Evolutionary conservation across 805 yeast genomes (phyloP).

Genomic region (Candida railenensis): DNA sequence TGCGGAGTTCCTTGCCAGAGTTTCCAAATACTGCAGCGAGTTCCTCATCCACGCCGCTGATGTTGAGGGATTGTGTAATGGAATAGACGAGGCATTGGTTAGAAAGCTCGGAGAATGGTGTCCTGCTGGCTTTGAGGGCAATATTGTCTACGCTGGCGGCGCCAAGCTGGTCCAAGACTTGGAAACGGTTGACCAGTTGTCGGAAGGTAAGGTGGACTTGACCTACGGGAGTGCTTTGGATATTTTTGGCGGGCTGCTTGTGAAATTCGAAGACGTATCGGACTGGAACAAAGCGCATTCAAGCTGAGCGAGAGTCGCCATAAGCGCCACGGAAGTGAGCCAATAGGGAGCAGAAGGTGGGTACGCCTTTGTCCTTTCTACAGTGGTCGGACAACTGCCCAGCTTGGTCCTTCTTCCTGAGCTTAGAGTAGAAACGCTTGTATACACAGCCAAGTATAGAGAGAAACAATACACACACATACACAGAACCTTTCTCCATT

Average conservation of each 20-base stretch:
- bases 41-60: slow-evolving; percentile 97
- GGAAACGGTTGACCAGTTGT: slow-evolving; percentile 59
- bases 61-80: slow-evolving; percentile 94
- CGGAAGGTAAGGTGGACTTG: slow-evolving; percentile 82
- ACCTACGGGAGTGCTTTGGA: slow-evolving; percentile 93
- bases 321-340: background rate
- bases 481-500: background rate
- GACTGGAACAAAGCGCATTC: slow-evolving; percentile 46
- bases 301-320: background rate
- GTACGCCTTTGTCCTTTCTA: background rate
- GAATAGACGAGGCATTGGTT: slow-evolving; percentile 84
- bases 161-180: slow-evolving; percentile 76
- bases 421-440: background rate
- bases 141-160: slow-evolving; percentile 96
- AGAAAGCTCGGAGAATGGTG: slow-evolving; percentile 75
- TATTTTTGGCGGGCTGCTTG: slow-evolving; percentile 87
- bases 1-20: slow-evolving; percentile 48
- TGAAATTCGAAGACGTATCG: slow-evolving; percentile 72
- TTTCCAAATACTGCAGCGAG: slow-evolving; percentile 74
- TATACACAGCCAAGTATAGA: no score
- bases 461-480: no score
- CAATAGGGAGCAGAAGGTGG: background rate
- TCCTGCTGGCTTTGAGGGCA: slow-evolving; percentile 50
- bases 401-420: no score
- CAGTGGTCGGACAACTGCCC: no score